phyloP scores from a whole-genome alignment of 2,329 filamentous ascomycete species.

The Colletotrichum spinosum region DNA sequence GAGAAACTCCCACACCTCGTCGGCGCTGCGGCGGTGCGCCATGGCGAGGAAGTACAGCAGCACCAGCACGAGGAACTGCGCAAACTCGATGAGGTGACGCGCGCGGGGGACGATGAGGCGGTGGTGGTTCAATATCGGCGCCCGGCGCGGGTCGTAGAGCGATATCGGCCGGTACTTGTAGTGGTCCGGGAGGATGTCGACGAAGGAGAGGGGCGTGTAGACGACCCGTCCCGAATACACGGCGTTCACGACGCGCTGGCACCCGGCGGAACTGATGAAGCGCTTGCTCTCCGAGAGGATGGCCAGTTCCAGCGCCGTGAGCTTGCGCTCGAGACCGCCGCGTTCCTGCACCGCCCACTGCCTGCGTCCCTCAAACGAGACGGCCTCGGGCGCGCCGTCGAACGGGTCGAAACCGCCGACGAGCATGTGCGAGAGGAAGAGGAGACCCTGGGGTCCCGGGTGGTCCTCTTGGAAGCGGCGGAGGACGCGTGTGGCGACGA shows the following conservation, averaged over 20 bases:
- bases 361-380: conserved; percentile 50
- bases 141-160: conserved; percentile 74
- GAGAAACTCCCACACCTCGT: conserved; percentile 65
- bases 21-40: conserved; percentile 62
- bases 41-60: conserved; percentile 73
- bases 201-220: conserved; percentile 76
- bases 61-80: conserved; percentile 74
- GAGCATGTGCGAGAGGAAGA: conserved; percentile 75
- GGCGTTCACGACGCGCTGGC: conserved; percentile 77
- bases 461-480: conserved; percentile 77
- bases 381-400: conserved; percentile 72
- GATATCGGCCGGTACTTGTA: conserved; percentile 79
- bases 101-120: conserved; percentile 77
- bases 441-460: conserved; percentile 69
- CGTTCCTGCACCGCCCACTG: conserved; percentile 54
- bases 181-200: conserved; percentile 80
- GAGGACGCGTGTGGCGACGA: conserved; percentile 74
- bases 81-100: conserved; percentile 73
- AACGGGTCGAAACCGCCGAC: conserved; percentile 80
- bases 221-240: conserved; percentile 76
- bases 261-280: conserved; percentile 74
- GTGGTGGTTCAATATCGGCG: conserved; percentile 77
- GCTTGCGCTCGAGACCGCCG: conserved; percentile 61
- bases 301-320: conserved; percentile 78
- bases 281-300: conserved; percentile 78